A percentile compares a stretch with the other conserved stretches of the same genome.
Evolutionary conservation across 1,139 yeast species (phyloP).

Genomic region (Yamadazyma conglobata): DNA sequence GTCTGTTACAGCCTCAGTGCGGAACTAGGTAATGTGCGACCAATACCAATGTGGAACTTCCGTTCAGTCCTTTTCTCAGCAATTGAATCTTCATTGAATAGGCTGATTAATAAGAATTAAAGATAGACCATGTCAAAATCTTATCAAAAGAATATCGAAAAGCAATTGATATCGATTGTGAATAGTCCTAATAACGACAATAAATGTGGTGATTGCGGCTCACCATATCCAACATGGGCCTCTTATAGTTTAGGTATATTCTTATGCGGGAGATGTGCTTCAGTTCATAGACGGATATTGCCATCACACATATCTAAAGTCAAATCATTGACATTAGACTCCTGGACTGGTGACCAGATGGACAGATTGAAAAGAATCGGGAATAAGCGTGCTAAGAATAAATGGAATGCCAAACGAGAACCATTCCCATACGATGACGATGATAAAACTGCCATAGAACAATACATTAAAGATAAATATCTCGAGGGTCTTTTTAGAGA

Average conservation of each 20-base stretch:
- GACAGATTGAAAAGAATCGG: slow-evolving; percentile 59
- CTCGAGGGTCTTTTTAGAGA: slow-evolving; percentile 43
- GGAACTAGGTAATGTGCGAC: too few species aligned
- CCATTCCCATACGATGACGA: slow-evolving; percentile 74
- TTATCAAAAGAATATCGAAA: slow-evolving; percentile 37
- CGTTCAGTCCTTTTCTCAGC: too few species aligned
- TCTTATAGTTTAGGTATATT: slow-evolving; percentile 55
- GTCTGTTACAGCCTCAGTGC: too few species aligned
- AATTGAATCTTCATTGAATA: too few species aligned
- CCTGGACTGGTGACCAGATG: slow-evolving; percentile 64
- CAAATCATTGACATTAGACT: slow-evolving; percentile 78
- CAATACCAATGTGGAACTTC: too few species aligned
- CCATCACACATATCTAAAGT: slow-evolving; percentile 59
- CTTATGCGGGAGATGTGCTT: slow-evolving; percentile 76
- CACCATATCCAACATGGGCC: slow-evolving; percentile 60
- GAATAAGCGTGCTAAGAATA: slow-evolving; percentile 57
- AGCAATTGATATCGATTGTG: slow-evolving; percentile 42
- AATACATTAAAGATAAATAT: slow-evolving; percentile 54
- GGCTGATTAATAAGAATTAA: too few species aligned
- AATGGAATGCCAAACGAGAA: slow-evolving; percentile 59
- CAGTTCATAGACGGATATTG: slow-evolving; percentile 66
- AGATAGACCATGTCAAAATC: slow-evolving; percentile 32
- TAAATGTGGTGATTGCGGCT: slow-evolving; percentile 72
- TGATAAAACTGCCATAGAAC: slow-evolving; percentile 45
- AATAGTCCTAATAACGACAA: slow-evolving; percentile 44